phyloP scores from a whole-genome alignment of 495 filamentous ascomycete genomes.

The Achaetomiella virescens region DNA sequence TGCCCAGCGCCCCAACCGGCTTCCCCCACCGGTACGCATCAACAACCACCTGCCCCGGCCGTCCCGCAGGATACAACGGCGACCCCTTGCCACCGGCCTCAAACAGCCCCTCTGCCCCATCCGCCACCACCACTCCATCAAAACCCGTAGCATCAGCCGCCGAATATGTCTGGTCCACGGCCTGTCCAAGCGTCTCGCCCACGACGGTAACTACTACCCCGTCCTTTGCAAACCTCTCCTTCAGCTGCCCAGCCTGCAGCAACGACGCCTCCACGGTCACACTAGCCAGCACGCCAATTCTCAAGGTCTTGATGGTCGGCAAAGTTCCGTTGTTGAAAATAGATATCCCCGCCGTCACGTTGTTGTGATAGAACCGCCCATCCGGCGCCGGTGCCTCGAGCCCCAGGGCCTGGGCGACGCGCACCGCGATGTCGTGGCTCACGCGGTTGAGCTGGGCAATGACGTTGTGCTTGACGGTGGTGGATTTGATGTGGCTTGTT shows the following conservation, averaged over 20 bases:
- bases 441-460: slow-evolving; percentile 66
- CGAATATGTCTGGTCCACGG: slow-evolving; percentile 64
- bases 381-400: slow-evolving; percentile 53
- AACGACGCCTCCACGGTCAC: slow-evolving; percentile 32
- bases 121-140: slow-evolving; percentile 60
- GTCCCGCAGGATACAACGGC: slow-evolving; percentile 56
- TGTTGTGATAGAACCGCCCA: slow-evolving; percentile 61
- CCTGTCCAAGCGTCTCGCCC: slow-evolving; percentile 50
- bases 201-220: slow-evolving; percentile 57
- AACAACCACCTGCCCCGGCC: slow-evolving; percentile 59
- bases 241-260: slow-evolving; percentile 44
- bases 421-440: slow-evolving; percentile 60
- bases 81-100: slow-evolving; percentile 22
- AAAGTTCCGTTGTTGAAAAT: slow-evolving; percentile 53
- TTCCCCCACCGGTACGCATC: slow-evolving; percentile 68
- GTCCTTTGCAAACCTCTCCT: slow-evolving; percentile 35
- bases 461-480: slow-evolving; percentile 54
- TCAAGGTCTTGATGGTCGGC: slow-evolving; percentile 55
- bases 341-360: slow-evolving; percentile 57
- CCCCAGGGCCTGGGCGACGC: slow-evolving; percentile 59
- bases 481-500: slow-evolving; percentile 51
- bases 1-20: slow-evolving; percentile 59
- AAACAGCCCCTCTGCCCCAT: slow-evolving; percentile 54
- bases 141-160: slow-evolving; percentile 64
- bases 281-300: slow-evolving; percentile 60